Base-by-base conservation (phyloP, 129 eudicot genomes). In the Flaveria linearis region DNA sequence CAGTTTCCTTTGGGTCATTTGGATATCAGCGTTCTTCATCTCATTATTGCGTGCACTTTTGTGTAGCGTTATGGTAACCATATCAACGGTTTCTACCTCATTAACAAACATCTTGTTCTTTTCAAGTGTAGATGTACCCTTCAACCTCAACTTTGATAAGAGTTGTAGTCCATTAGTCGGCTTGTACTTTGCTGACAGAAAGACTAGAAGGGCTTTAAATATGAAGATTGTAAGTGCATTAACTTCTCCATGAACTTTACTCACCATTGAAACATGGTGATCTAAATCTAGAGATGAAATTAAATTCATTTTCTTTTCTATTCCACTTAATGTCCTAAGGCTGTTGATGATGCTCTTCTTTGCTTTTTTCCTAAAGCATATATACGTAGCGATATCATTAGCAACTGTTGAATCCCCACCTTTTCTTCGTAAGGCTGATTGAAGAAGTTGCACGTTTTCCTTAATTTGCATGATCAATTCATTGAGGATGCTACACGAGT, bases 401-500 rank as follows among this genome's bases (percentile, higher is more conserved):
- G 73, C 77, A 66, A 74, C 60, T 41, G 49, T 71, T n/a, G 60
- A 53, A 74, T 69, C 67, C 4, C 76, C 52, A 30, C 83, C 83
- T 75, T 80, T 89, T n/a, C 91, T 67, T 39, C 89, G 76, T n/a
- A 89, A 30, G 0, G 83, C 86, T 5, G 88, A 89, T 65, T 82
- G 91, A 63, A 89, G 85, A 25, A 72, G 56, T 58, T 73, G 84
- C 4, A 80, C 86, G 16, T 80, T 78, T 82, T 83, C 86, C 76
- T 68, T 83, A 69, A 79, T 78, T 47, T 20, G 9, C 39, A 16
- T 9, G 49, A 84, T 28, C 60, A 86, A 22, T 53, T 84, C 82
- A 15, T 76, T 42, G 9, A 79, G 78, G 26, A 67, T n/a, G 51
- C 65, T 70, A 71, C 87, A 84, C 6, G 84, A 69, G 50, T 86